Evolutionary conservation across 2,329 filamentous ascomycete genomes (phyloP).

Genomic region (Arthrocladium fulminans): DNA sequence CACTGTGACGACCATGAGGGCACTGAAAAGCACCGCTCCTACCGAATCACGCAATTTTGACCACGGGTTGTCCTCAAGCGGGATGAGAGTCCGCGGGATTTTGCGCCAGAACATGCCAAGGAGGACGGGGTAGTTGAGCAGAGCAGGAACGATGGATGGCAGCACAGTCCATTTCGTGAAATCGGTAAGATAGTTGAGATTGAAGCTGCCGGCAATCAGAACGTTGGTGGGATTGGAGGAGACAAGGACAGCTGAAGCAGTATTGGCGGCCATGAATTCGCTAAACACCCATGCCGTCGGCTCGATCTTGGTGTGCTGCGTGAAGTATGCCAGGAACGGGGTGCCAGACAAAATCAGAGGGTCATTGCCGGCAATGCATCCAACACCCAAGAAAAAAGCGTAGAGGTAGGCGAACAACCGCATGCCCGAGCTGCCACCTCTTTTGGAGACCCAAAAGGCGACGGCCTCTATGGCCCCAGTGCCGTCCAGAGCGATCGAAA

Average conservation of each 20-base stretch:
- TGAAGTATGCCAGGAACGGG: slow-evolving; percentile 23
- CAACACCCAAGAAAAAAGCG: slow-evolving; percentile 20
- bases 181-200: slow-evolving; percentile 21
- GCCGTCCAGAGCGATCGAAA: slow-evolving; percentile 23
- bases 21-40: slow-evolving; percentile 20
- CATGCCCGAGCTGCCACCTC: slow-evolving; percentile 20
- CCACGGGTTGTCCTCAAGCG: slow-evolving; percentile 21
- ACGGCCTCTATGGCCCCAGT: slow-evolving; percentile 22
- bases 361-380: slow-evolving; percentile 22
- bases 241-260: slow-evolving; percentile 65
- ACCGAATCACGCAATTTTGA: slow-evolving; percentile 19
- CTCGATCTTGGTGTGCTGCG: slow-evolving; percentile 18
- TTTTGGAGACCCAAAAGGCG: slow-evolving; percentile 21
- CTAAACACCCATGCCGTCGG: slow-evolving; percentile 22
- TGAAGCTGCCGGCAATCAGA: slow-evolving; percentile 22
- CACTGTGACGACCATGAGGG: slow-evolving; percentile 21
- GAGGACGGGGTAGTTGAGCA: slow-evolving; percentile 20
- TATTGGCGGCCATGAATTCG: slow-evolving; percentile 35
- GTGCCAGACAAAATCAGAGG: slow-evolving; percentile 23
- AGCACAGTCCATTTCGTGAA: slow-evolving; percentile 24
- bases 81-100: slow-evolving; percentile 20
- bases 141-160: slow-evolving; percentile 21
- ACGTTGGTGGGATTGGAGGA: slow-evolving; percentile 61
- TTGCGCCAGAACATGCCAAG: slow-evolving; percentile 22
- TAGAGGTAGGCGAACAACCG: slow-evolving; percentile 22